These are phyloP conservation scores for Ceriops decandra DNA, from an alignment of 345 rosid genomes.

Conservation along the genomic window DNA sequence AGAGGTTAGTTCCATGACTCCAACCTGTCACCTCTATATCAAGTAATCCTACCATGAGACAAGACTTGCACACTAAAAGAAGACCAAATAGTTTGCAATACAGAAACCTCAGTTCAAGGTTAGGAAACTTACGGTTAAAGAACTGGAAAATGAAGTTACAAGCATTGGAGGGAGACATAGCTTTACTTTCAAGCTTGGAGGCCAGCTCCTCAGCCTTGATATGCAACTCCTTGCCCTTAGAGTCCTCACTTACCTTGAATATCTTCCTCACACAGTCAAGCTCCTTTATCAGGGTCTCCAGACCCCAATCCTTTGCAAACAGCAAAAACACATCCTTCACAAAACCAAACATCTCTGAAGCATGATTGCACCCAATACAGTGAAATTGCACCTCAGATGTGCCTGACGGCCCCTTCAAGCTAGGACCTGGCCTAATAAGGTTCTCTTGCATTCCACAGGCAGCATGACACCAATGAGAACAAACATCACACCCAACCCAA, in stretches of 20 bases:
- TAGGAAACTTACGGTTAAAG: constrained; percentile 68
- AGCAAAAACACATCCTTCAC: constrained; percentile 80
- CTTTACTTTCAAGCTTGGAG: constrained; percentile 50
- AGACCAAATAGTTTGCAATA: neutral
- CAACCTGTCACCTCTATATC: no score
- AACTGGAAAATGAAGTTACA: constrained; percentile 63
- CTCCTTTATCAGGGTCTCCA: constrained; percentile 59
- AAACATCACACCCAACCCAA: constrained; percentile 99
- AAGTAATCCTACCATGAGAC: no score
- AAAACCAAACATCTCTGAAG: constrained; percentile 93
- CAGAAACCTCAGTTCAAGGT: constrained; percentile 5
- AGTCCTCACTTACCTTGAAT: constrained; percentile 72
- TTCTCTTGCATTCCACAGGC: constrained; percentile 86
- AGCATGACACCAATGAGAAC: constrained; percentile 99
- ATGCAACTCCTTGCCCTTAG: constrained; percentile 69
- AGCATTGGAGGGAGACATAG: constrained; percentile 57
- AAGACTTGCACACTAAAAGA: neutral
- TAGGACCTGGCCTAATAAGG: constrained; percentile 76
- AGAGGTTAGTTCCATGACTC: no score
- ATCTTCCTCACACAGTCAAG: constrained; percentile 74
- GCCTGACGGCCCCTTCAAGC: constrained; percentile 74
- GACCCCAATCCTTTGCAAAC: constrained; percentile 76
- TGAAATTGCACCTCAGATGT: constrained; percentile 76
- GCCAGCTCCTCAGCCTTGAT: constrained; percentile 61
- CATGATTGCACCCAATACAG: constrained; percentile 77